These are phyloP conservation scores for Tillandsia fasciculata DNA, from an alignment of 176 grass and related monocot genomes.

Conservation along the genomic window DNA sequence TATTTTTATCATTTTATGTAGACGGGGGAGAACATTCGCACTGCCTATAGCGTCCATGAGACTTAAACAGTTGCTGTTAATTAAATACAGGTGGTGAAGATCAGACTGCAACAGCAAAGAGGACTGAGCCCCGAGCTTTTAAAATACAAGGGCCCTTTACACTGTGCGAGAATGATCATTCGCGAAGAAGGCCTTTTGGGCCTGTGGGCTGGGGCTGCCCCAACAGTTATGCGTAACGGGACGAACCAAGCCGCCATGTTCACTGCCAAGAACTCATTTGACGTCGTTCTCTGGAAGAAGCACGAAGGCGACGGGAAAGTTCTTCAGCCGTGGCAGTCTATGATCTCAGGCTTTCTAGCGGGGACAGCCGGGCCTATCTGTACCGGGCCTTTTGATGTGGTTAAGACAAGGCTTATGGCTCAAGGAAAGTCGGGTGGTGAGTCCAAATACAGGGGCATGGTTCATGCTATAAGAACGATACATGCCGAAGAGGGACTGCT, in stretches of 20 bases:
- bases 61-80: background rate
- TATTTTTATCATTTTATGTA: background rate
- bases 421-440: slow-evolving; percentile 56
- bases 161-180: slow-evolving; percentile 70
- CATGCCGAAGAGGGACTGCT: slow-evolving; percentile 64
- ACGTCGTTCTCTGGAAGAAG: slow-evolving; percentile 87
- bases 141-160: slow-evolving; percentile 74
- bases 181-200: slow-evolving; percentile 73
- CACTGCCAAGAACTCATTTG: slow-evolving; percentile 83
- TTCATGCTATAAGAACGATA: slow-evolving; percentile 74
- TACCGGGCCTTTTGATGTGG: slow-evolving; percentile 84
- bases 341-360: slow-evolving; percentile 94
- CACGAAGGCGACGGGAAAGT: slow-evolving; percentile 73
- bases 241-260: slow-evolving; percentile 99
- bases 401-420: slow-evolving; percentile 92
- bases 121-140: slow-evolving; percentile 66
- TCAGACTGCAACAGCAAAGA: slow-evolving; percentile 85
- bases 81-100: slow-evolving; percentile 68
- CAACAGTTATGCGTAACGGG: slow-evolving; percentile 92
- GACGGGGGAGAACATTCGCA: background rate
- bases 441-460: slow-evolving; percentile 70
- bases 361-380: slow-evolving; percentile 90
- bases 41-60: background rate
- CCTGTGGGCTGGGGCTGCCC: slow-evolving; percentile 73
- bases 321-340: slow-evolving; percentile 88